phyloP scores from a whole-genome alignment of 805 yeast species.

The Vanderwaltozyma yarrowii region DNA sequence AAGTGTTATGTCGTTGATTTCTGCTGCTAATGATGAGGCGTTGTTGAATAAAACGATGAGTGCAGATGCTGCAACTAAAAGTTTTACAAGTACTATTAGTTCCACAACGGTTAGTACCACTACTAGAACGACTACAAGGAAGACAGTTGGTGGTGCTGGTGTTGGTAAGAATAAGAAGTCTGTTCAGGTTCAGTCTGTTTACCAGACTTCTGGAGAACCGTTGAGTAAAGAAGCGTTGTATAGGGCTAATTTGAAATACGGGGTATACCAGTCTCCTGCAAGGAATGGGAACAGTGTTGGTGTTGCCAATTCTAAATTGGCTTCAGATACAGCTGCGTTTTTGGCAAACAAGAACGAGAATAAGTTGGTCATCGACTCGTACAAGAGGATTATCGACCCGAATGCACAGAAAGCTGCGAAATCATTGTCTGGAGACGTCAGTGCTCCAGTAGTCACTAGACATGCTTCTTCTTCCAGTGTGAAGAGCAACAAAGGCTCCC shows the following conservation, averaged over 20 bases:
- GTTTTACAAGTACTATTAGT: not conserved
- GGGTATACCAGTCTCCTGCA: constrained; percentile 46
- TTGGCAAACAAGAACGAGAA: constrained; percentile 58
- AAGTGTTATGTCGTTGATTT: constrained; percentile 1
- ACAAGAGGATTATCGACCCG: constrained; percentile 39
- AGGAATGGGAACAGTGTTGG: constrained; percentile 37
- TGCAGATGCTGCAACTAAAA: constrained; percentile 2
- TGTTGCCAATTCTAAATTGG: constrained; percentile 43
- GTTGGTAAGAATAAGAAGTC: not conserved
- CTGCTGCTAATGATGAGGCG: constrained; percentile 1
- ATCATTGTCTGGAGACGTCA: no score
- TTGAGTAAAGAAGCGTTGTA: constrained; percentile 66
- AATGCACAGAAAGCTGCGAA: constrained; percentile 26
- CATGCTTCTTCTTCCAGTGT: no score
- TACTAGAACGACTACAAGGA: no score
- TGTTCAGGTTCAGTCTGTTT: constrained; percentile 31
- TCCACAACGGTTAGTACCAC: no score
- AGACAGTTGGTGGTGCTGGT: no score
- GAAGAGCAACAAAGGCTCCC: no score
- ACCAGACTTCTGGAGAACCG: constrained; percentile 59
- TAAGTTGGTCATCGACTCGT: constrained; percentile 51
- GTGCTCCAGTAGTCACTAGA: no score
- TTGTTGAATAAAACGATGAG: not conserved
- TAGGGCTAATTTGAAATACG: constrained; percentile 61
- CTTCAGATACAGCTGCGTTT: constrained; percentile 68